phyloP scores from a whole-genome alignment of 805 yeast genomes.

The Geotrichum ghanense region DNA sequence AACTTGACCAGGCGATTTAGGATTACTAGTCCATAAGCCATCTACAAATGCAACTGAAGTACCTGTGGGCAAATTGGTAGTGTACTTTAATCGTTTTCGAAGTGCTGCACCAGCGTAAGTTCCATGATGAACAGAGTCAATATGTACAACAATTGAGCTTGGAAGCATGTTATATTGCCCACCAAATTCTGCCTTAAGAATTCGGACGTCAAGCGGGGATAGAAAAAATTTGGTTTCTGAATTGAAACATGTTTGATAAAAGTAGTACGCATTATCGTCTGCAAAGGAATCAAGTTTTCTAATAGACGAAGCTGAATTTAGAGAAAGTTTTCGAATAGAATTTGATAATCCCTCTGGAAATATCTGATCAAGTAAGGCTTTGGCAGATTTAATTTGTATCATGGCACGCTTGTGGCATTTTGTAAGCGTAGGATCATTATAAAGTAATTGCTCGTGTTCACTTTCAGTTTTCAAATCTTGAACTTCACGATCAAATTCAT shows the following conservation, averaged over 20 bases:
- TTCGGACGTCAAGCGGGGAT: slow-evolving; percentile 69
- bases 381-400: not conserved
- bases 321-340: slow-evolving; percentile 9
- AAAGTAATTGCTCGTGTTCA: slow-evolving; percentile 34
- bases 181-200: slow-evolving; percentile 46
- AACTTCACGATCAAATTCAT: slow-evolving; percentile 52
- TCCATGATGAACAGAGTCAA: slow-evolving; percentile 64
- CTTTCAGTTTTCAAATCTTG: slow-evolving; percentile 37
- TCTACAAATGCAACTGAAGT: slow-evolving; percentile 77
- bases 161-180: slow-evolving; percentile 62
- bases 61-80: slow-evolving; percentile 76
- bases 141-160: slow-evolving; percentile 40
- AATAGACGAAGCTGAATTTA: not conserved
- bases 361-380: not conserved
- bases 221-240: slow-evolving; percentile 56
- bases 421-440: slow-evolving; percentile 7
- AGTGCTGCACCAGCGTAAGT: slow-evolving; percentile 51
- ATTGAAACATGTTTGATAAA: slow-evolving; percentile 68
- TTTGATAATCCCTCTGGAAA: slow-evolving; percentile 5
- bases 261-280: slow-evolving; percentile 45
- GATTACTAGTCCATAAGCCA: slow-evolving; percentile 57
- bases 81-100: slow-evolving; percentile 52
- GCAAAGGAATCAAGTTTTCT: slow-evolving; percentile 15
- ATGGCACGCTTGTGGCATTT: slow-evolving; percentile 9
- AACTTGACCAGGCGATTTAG: not conserved